phyloP scores from a whole-genome alignment of 371 early-diverging fungal species.

The Apophysomyces sp. region DNA sequence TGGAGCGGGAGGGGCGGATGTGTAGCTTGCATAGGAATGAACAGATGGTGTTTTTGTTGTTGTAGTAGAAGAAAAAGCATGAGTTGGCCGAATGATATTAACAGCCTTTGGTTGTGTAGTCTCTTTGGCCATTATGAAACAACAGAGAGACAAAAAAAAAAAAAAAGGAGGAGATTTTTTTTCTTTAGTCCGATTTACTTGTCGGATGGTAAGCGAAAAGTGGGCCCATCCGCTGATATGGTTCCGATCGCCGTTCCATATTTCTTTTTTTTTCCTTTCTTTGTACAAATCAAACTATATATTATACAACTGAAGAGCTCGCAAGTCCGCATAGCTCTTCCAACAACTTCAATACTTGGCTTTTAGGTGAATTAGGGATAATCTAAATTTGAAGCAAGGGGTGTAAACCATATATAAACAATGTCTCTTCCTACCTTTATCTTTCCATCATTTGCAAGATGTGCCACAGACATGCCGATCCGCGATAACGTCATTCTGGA shows the following conservation, averaged over 20 bases:
- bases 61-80: constrained; percentile 8
- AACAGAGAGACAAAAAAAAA: background rate
- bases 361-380: background rate
- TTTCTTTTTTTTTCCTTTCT: background rate
- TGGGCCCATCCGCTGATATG: background rate
- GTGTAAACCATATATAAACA: no score
- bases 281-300: background rate
- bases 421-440: constrained; percentile 4
- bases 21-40: background rate
- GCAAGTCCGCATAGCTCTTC: background rate
- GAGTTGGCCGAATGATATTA: constrained; percentile 14
- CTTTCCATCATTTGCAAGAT: constrained; percentile 4
- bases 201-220: background rate
- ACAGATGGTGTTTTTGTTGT: background rate
- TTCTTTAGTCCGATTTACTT: background rate
- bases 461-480: constrained; percentile 8
- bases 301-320: background rate
- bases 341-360: background rate
- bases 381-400: background rate
- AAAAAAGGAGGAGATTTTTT: background rate
- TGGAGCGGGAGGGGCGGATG: background rate
- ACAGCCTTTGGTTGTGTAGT: constrained; percentile 13
- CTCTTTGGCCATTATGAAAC: constrained; percentile 4
- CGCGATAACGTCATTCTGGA: background rate
- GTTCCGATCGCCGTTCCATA: background rate